These are phyloP conservation scores for Xeromyces bisporus DNA, from an alignment of 495 filamentous ascomycete genomes.

Conservation along the genomic window DNA sequence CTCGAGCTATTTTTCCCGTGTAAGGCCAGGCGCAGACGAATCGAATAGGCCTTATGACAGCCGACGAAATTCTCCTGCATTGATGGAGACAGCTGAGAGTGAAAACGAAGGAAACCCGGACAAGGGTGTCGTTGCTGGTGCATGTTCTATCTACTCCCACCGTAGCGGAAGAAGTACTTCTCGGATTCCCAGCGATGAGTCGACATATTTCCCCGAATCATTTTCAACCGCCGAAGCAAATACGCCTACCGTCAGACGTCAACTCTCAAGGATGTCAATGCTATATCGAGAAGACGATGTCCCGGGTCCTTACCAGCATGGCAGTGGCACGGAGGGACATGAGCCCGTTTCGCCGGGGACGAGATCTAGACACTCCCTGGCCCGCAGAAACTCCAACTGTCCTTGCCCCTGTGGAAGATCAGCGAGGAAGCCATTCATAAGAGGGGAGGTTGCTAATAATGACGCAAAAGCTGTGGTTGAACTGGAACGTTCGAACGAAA, in stretches of 20 bases:
- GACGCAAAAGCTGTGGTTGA: too few species aligned
- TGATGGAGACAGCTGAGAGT: slow-evolving; percentile 47
- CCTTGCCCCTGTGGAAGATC: too few species aligned
- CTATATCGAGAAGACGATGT: not conserved
- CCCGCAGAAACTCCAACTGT: too few species aligned
- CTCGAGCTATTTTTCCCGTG: slow-evolving; percentile 4
- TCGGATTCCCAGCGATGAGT: slow-evolving; percentile 19
- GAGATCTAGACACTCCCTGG: not conserved
- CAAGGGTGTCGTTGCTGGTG: slow-evolving; percentile 16
- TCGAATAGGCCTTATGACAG: slow-evolving; percentile 33
- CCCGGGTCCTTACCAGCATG: not conserved
- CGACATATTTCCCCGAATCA: slow-evolving; percentile 13
- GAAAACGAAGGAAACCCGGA: slow-evolving; percentile 12
- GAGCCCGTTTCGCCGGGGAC: not conserved
- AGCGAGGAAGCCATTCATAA: too few species aligned
- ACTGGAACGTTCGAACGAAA: too few species aligned
- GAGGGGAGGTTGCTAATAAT: too few species aligned
- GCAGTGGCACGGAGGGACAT: not conserved
- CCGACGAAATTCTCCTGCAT: slow-evolving; percentile 52
- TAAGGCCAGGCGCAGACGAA: slow-evolving; percentile 4
- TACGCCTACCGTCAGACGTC: slow-evolving; percentile 10
- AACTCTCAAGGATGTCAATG: not conserved
- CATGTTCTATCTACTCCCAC: slow-evolving; percentile 13
- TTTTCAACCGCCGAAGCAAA: slow-evolving; percentile 15
- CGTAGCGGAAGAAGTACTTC: slow-evolving; percentile 16